Base-by-base conservation (phyloP, 2,329 filamentous ascomycete species). In the Pseudogymnoascus sp. region DNA sequence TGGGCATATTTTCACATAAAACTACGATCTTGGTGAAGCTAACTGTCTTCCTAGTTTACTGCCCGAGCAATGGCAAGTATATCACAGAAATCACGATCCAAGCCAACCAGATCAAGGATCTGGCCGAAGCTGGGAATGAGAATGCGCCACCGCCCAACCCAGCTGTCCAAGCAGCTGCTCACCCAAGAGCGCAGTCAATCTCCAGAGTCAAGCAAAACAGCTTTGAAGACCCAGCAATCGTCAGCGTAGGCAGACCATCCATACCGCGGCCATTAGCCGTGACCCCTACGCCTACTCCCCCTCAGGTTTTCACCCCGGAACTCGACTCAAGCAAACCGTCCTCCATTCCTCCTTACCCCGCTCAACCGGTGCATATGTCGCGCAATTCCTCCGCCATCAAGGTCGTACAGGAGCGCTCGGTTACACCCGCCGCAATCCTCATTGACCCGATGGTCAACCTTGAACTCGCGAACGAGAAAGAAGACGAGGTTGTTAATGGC, bases 361-460 rank as follows among this genome's bases (percentile, higher is more conserved):
- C 71, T 67, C 64, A 72, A 5, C 23, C 49, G 65, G 64, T n/a
- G 61, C 69, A 23, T 59, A 66, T 55, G 31, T 29, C 49, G 23
- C 31, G 49, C 49, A 29, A 33, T 6, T 16, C 31, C 3, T 55
- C 49, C 12, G 31, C 14, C 2, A 31, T 64, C 65, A 49, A 26
- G 63, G 67, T 31, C 59, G 63, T 35, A 41, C 45, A 29, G 58
- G 63, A 10, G 64, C 65, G 55, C 68, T 72, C 49, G 23, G 70
- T 71, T 10, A 68, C 68, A 14, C 69, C 74, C 6, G 71, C 75
- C 23, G 74, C 75, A n/a, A 74, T 74, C 1, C 68, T 81, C 38
- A 74, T 72, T 0, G 77, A 80, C 58, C 76, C 78, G 3, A 78
- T 81, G 68, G 76, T 74, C 63, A 76, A 73, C 37, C 65, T 78